These are phyloP conservation scores for Rhododendron mucronatum DNA, from an alignment of 148 eudicot species.

Conservation along the genomic window DNA sequence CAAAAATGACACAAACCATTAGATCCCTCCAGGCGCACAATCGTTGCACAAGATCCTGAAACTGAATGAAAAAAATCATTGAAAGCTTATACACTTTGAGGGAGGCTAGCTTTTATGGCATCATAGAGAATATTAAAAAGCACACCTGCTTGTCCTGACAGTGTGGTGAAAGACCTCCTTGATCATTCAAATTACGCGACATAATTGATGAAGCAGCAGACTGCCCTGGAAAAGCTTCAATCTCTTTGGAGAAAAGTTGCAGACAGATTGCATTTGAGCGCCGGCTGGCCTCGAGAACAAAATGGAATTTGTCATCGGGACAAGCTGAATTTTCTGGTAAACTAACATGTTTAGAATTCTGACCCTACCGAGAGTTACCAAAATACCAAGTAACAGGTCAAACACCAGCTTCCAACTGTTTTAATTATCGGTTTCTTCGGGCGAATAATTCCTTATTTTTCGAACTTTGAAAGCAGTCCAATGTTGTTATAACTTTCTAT, in stretches of 20 bases:
- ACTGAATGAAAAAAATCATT: constrained; percentile 28
- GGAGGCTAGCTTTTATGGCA: not conserved
- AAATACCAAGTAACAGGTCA: constrained; percentile 8
- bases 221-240: constrained; percentile 82
- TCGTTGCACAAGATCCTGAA: constrained; percentile 68
- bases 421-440: not conserved
- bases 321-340: constrained; percentile 53
- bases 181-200: constrained; percentile 61
- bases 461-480: not conserved
- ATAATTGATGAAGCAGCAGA: constrained; percentile 82
- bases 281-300: constrained; percentile 73
- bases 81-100: constrained; percentile 1
- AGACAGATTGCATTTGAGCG: constrained; percentile 77
- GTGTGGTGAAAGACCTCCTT: constrained; percentile 27
- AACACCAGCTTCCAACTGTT: not conserved
- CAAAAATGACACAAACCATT: constrained; percentile 55
- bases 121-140: not conserved
- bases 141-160: constrained; percentile 38
- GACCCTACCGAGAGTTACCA: constrained; percentile 1
- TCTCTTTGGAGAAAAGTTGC: constrained; percentile 76
- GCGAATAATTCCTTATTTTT: not conserved
- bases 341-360: constrained; percentile 33
- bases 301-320: constrained; percentile 59
- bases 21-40: constrained; percentile 94
- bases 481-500: not conserved